Percentiles rank a stretch among this genome's conserved stretches.
Evolutionary conservation across 148 eudicot species (phyloP).

Genomic region (Silene latifolia): DNA sequence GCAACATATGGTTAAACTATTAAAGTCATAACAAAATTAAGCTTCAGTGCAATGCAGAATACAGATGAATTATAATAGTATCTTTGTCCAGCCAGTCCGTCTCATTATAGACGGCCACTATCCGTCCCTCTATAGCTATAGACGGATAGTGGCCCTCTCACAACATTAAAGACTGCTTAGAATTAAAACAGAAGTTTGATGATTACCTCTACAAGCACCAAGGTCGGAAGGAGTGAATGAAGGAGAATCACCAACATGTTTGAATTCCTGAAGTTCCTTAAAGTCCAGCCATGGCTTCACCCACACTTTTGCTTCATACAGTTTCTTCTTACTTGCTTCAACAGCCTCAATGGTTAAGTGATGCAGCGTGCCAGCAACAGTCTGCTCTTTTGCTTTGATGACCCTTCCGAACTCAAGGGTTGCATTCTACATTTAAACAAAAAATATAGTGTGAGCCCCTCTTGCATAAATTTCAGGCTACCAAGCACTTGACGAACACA

Average conservation of each 20-base stretch:
- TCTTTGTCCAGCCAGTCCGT: too few species aligned
- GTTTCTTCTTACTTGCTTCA: slow-evolving; percentile 72
- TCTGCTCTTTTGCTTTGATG: slow-evolving; percentile 72
- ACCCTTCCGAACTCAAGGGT: slow-evolving; percentile 76
- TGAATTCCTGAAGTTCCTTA: slow-evolving; percentile 84
- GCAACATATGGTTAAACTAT: too few species aligned
- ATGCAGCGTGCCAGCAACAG: slow-evolving; percentile 74
- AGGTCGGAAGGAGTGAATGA: slow-evolving; percentile 62
- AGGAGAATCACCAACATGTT: slow-evolving; percentile 58
- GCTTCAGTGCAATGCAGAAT: too few species aligned
- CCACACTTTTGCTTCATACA: slow-evolving; percentile 88
- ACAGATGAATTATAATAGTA: too few species aligned
- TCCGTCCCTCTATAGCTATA: too few species aligned
- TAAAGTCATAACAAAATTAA: too few species aligned
- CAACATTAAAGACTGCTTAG: too few species aligned
- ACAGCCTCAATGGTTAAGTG: slow-evolving; percentile 78
- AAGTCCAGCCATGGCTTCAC: slow-evolving; percentile 95
- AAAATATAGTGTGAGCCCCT: background rate
- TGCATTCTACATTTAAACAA: slow-evolving; percentile 50
- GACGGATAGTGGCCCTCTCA: too few species aligned
- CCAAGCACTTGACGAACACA: background rate
- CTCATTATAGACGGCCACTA: too few species aligned
- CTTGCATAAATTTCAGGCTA: background rate
- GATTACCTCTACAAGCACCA: slow-evolving; percentile 62
- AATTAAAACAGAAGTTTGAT: background rate